Conservation (phyloP, 305 asterid species). For the Vinca major region DNA sequence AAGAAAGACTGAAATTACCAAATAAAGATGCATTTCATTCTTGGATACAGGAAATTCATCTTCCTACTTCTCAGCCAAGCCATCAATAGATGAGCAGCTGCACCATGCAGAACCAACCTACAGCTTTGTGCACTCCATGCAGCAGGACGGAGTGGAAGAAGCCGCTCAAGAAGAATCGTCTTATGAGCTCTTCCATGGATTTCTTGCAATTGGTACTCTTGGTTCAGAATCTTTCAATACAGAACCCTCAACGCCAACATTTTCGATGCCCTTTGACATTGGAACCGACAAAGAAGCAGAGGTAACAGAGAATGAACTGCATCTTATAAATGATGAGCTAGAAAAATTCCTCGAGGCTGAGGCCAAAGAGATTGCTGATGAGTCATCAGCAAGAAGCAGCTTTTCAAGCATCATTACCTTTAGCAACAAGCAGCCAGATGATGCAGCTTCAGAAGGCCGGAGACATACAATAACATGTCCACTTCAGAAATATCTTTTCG, state of each 20-base stretch:
- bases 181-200: slow-evolving; percentile 39
- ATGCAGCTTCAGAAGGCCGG: slow-evolving; percentile 21
- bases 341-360: slow-evolving; percentile 65
- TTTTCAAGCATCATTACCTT: slow-evolving; percentile 51
- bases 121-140: slow-evolving; percentile 20
- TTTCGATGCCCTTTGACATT: slow-evolving; percentile 23
- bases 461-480: slow-evolving; percentile 36
- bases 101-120: slow-evolving; percentile 33
- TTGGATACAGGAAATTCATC: slow-evolving; percentile 40
- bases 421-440: slow-evolving; percentile 36
- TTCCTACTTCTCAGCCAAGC: slow-evolving; percentile 30
- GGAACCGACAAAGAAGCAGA: slow-evolving; percentile 28
- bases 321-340: slow-evolving; percentile 52
- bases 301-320: slow-evolving; percentile 52
- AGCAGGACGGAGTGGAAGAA: slow-evolving; percentile 18
- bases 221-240: slow-evolving; percentile 42
- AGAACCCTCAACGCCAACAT: slow-evolving; percentile 67
- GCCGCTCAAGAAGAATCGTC: slow-evolving; percentile 16
- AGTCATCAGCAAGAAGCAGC: slow-evolving; percentile 51
- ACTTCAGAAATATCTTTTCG: slow-evolving; percentile 60
- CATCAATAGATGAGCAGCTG: slow-evolving; percentile 31
- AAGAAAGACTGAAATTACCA: background rate
- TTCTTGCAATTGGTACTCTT: slow-evolving; percentile 82
- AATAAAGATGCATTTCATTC: background rate
- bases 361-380: slow-evolving; percentile 40